Conservation (phyloP, 2,329 filamentous ascomycete genomes). For the Epichloe brachyelytri region DNA sequence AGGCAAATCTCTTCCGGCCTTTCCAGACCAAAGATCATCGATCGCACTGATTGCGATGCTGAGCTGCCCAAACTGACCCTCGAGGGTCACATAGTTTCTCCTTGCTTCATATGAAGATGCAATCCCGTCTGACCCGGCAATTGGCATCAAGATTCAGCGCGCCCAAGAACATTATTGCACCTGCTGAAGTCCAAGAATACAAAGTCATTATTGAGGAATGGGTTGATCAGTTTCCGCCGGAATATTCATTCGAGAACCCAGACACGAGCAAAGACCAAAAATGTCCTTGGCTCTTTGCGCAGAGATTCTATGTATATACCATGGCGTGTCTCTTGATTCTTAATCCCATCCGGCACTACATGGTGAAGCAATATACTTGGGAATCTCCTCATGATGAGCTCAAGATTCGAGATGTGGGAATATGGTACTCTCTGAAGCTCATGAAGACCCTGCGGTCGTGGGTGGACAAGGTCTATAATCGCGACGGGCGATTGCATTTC, state of each 20-base stretch:
- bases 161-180: conserved; percentile 14
- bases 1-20: conserved; percentile 23
- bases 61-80: conserved; percentile 17
- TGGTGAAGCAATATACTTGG: conserved; percentile 23
- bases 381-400: conserved; percentile 18
- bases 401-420: conserved; percentile 23
- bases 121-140: conserved; percentile 13
- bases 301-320: conserved; percentile 32
- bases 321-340: conserved; percentile 33
- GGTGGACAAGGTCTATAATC: conserved; percentile 29
- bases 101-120: conserved; percentile 19
- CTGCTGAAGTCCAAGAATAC: conserved; percentile 16
- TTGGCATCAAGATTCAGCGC: conserved; percentile 14
- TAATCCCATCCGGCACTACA: conserved; percentile 32
- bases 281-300: conserved; percentile 29
- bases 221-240: conserved; percentile 26
- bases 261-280: conserved; percentile 26
- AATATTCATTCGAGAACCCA: conserved; percentile 25
- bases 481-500: conserved; percentile 36
- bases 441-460: conserved; percentile 26
- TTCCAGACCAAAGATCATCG: conserved; percentile 17
- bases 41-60: conserved; percentile 15
- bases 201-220: conserved; percentile 24
- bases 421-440: conserved; percentile 29
- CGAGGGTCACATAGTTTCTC: conserved; percentile 15